Percentiles rank a stretch among this genome's conserved stretches.
Conservation (phyloP, 208 protist species). For the Trypanosoma rangeli region DNA sequence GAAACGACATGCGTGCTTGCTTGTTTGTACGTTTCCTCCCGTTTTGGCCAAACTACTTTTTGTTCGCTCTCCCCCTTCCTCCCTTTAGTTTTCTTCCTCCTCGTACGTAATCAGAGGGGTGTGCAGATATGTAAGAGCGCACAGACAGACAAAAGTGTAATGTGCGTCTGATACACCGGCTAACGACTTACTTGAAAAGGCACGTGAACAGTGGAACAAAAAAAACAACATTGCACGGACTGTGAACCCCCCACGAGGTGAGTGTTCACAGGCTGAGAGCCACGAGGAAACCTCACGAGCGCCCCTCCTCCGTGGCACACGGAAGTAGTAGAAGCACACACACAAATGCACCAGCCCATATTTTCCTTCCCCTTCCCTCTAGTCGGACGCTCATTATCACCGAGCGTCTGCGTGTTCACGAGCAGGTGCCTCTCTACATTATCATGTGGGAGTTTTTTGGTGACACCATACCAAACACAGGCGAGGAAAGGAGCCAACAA, state of each 20-base stretch:
- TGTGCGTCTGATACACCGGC: too few species aligned
- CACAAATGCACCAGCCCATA: not conserved
- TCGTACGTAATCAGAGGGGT: not conserved
- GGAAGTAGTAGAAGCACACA: not conserved
- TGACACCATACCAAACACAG: too few species aligned
- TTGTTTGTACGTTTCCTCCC: not conserved
- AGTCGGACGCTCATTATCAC: not conserved
- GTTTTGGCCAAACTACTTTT: not conserved
- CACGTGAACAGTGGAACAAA: not conserved
- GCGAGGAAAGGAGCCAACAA: too few species aligned
- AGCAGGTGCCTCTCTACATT: not conserved
- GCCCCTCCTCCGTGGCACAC: not conserved
- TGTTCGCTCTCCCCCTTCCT: not conserved
- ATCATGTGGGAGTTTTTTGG: too few species aligned
- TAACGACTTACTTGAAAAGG: too few species aligned
- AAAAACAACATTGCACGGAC: conserved; percentile 1
- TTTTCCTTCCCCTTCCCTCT: not conserved
- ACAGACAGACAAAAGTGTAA: too few species aligned
- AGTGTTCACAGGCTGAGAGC: not conserved
- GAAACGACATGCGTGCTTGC: conserved; percentile 51
- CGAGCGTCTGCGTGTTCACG: not conserved
- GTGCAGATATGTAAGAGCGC: too few species aligned
- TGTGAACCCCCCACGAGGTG: too few species aligned
- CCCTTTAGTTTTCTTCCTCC: conserved; percentile 3
- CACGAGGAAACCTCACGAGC: not conserved